Percentiles rank a stretch among this genome's conserved stretches.
Evolutionary conservation across 768 basidiomycete genomes (phyloP).

Genomic region (Auricularia heimuer): DNA sequence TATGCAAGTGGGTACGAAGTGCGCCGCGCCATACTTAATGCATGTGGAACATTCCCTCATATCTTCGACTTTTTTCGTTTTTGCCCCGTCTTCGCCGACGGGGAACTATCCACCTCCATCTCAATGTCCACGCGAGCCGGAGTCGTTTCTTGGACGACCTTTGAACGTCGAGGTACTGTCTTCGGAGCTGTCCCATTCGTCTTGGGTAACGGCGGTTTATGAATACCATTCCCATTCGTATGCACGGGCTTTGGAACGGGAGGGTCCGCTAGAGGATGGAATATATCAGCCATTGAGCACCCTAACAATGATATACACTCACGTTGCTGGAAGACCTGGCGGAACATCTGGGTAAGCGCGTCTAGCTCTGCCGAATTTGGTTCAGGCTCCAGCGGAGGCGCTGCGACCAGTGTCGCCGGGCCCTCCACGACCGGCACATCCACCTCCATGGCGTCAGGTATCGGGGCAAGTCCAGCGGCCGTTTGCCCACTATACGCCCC

Average conservation of each 20-base stretch:
- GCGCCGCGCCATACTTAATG: neutral
- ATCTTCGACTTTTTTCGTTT: constrained; percentile 1
- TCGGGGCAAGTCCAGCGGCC: neutral
- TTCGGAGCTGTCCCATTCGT: neutral
- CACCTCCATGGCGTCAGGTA: neutral
- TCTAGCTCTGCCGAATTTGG: constrained; percentile 11
- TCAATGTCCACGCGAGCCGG: constrained; percentile 2
- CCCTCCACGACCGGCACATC: neutral
- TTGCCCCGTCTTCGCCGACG: neutral
- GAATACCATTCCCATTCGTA: neutral
- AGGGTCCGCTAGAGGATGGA: neutral
- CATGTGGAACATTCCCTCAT: neutral
- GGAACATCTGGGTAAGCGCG: constrained; percentile 12
- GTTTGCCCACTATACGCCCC: constrained; percentile 29
- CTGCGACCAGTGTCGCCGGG: constrained; percentile 19
- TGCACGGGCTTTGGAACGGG: neutral
- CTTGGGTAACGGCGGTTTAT: neutral
- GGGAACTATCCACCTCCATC: constrained; percentile 3
- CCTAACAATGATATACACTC: neutral
- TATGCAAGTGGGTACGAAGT: neutral
- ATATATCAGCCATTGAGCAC: neutral
- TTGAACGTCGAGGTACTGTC: neutral
- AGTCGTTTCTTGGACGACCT: neutral
- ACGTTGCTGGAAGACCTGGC: neutral
- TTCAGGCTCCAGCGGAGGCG: constrained; percentile 2